Evolutionary conservation across 495 filamentous ascomycete species (phyloP), one percentile per base, ranked within the genome.

Genomic region (Aspergillus conjunctus): DNA sequence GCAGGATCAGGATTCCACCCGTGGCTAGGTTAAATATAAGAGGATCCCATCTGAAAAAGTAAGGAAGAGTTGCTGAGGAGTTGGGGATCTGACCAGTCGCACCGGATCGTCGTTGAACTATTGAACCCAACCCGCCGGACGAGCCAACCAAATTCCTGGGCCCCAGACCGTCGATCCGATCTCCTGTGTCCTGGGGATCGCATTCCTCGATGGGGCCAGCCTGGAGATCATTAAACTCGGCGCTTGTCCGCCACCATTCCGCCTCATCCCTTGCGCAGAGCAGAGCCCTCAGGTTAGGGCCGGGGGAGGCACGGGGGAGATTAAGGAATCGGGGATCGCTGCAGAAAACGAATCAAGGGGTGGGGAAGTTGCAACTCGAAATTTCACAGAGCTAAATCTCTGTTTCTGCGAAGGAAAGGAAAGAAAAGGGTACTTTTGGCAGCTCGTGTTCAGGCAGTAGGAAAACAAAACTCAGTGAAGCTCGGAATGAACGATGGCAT

Each of bases 31-130:
- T n/a, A n/a, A 41, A 5, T 11, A 41, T n/a, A n/a, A n/a, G n/a
- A n/a, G n/a, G n/a, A n/a, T n/a, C n/a, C n/a, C n/a, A n/a, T n/a
- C n/a, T n/a, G n/a, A n/a, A n/a, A n/a, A n/a, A n/a, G n/a, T n/a
- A n/a, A n/a, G n/a, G n/a, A n/a, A n/a, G n/a, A n/a, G n/a, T n/a
- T n/a, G n/a, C n/a, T n/a, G n/a, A n/a, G n/a, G n/a, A n/a, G n/a
- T n/a, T n/a, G n/a, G 44, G 44, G 44, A 48, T 48, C n/a, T 46
- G 44, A 48, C 44, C 21, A 14, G 44, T 21, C 44, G n/a, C 44
- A 21, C 44, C 10, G 44, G 26, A 26, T 26, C 26, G 26, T 26
- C 26, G 26, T 26, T 26, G 26, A 21, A 20, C 21, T 48, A 48
- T 48, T 48, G 44, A 48, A 48, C 21, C 44, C 12, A 5, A 1